Conservation (phyloP, 176 grass and related monocot species). For the Poa pratensis region DNA sequence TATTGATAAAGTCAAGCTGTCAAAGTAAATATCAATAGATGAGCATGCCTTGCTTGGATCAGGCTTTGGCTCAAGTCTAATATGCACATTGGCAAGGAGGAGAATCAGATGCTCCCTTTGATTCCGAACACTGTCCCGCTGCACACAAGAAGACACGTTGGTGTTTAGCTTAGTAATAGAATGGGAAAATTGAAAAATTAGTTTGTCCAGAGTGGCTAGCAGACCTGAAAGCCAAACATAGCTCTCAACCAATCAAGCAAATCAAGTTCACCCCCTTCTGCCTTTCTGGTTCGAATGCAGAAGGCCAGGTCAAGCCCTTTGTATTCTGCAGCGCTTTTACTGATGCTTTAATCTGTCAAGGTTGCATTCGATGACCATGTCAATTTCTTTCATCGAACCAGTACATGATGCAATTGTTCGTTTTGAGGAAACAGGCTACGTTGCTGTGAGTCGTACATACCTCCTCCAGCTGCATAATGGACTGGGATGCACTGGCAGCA, state of each 20-base stretch:
- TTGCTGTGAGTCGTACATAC: slow-evolving; percentile 40
- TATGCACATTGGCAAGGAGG: slow-evolving; percentile 86
- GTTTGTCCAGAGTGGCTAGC: slow-evolving; percentile 26
- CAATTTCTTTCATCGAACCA: slow-evolving; percentile 34
- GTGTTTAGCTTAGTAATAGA: slow-evolving; percentile 43
- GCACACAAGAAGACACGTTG: slow-evolving; percentile 42
- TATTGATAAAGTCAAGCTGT: slow-evolving; percentile 29
- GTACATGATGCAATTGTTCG: background rate
- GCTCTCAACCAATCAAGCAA: slow-evolving; percentile 93
- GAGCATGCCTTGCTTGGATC: slow-evolving; percentile 83
- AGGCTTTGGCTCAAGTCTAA: slow-evolving; percentile 81
- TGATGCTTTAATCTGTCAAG: slow-evolving; percentile 63
- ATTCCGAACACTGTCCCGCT: slow-evolving; percentile 92
- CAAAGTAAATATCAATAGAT: slow-evolving; percentile 36
- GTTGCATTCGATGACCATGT: slow-evolving; percentile 4
- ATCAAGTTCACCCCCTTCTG: slow-evolving; percentile 83
- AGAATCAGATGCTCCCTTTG: slow-evolving; percentile 96
- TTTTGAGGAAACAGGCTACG: slow-evolving; percentile 27
- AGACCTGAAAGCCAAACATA: slow-evolving; percentile 99
- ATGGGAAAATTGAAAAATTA: slow-evolving; percentile 31
- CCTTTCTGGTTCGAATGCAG: slow-evolving; percentile 71
- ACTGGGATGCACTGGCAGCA: slow-evolving; percentile 85
- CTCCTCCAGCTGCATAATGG: slow-evolving; percentile 97
- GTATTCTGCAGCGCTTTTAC: slow-evolving; percentile 68
- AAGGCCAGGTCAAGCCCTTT: slow-evolving; percentile 78